Evolutionary conservation across 108 stramenopile genomes (phyloP), one percentile per base, ranked within the genome.

Genomic region (Thalassiosira profunda): DNA sequence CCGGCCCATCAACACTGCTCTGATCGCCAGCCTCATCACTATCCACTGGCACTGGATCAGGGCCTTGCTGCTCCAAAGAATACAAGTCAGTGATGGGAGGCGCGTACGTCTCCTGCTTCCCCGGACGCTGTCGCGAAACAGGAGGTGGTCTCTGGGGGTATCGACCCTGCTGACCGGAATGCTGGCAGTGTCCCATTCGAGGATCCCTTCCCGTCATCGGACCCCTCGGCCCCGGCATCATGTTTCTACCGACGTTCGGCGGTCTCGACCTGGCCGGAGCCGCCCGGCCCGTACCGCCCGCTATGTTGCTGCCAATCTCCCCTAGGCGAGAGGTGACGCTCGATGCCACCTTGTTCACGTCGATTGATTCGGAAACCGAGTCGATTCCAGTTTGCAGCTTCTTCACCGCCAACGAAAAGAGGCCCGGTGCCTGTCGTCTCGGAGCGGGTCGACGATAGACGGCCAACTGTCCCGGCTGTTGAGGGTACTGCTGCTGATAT

Each of bases 311-410:
- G 1, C 76, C 69, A 34, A 70, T 58, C n/a, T n/a, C n/a, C n/a
- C n/a, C n/a, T n/a, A n/a, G n/a, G 53, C 69, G 68, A 42, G 76
- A 65, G 2, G 68, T 78, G 3, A 77, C 76, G 52, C 69, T 70
- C 24, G 76, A 70, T 21, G 34, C 68, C 2, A 70, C 56, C 30
- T 58, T 70, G 67, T 45, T 64, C 0, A 58, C 53, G 29, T 78
- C 76, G 7, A 78, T 41, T 36, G 63, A 51, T 60, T 70, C 69
- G 8, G 76, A 65, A 18, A 78, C 76, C 2, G 63, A 30, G 23
- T 70, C 76, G 10, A 77, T 49, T 17, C 63, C 62, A 45, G 62
- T 63, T 65, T 77, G 76, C 25, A 77, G 33, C 24, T 65, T 77
- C 45, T 62, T 35, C 21, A 31, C 44, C 17, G 76, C 68, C 30